phyloP scores from a whole-genome alignment of 352 stramenopile genomes.

The Globisporangium sylvaticum region DNA sequence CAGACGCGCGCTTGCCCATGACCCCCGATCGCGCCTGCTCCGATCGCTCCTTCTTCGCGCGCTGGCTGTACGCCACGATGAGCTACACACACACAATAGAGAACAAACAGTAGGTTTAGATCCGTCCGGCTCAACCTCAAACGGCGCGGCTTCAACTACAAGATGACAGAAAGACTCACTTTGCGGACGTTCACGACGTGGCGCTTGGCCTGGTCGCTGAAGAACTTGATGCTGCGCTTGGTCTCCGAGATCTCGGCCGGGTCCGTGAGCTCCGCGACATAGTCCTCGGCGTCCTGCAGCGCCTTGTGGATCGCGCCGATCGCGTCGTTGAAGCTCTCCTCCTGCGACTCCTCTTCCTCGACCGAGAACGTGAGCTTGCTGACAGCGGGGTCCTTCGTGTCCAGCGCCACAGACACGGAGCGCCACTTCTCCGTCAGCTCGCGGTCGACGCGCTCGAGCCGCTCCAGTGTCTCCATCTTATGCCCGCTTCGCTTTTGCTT shows the following conservation, averaged over 20 bases:
- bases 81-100: slow-evolving; percentile 8
- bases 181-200: slow-evolving; percentile 45
- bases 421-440: slow-evolving; percentile 39
- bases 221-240: slow-evolving; percentile 24
- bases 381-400: slow-evolving; percentile 10
- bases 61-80: slow-evolving; percentile 57
- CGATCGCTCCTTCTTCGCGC: slow-evolving; percentile 53
- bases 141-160: neutral
- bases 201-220: slow-evolving; percentile 31
- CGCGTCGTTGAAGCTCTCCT: slow-evolving; percentile 51
- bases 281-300: slow-evolving; percentile 40
- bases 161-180: slow-evolving; percentile 12
- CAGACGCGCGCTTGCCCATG: slow-evolving; percentile 24
- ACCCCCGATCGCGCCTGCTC: slow-evolving; percentile 47
- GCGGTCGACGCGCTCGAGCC: slow-evolving; percentile 30
- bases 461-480: slow-evolving; percentile 37
- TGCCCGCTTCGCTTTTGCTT: neutral
- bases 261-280: slow-evolving; percentile 35
- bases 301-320: slow-evolving; percentile 33
- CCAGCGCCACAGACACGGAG: slow-evolving; percentile 42
- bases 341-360: slow-evolving; percentile 57
- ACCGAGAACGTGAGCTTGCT: slow-evolving; percentile 41
- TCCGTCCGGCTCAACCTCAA: neutral
- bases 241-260: slow-evolving; percentile 22
- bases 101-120: neutral